Conservation (phyloP, 139 green algal genomes). For the Coccomyxa sp. region DNA sequence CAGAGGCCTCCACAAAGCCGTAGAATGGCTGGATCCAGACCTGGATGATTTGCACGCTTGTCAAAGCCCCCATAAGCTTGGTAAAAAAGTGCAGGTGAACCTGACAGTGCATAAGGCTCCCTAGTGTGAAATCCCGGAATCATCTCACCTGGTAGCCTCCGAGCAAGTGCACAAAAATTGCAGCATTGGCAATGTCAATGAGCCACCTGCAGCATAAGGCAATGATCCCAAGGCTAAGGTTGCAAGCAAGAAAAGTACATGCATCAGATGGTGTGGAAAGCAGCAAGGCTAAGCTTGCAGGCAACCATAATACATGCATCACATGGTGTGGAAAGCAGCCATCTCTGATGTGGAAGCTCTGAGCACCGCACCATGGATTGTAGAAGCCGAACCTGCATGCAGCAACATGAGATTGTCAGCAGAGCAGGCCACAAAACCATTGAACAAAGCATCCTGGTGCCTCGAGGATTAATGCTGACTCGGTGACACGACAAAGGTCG, state of each 20-base stretch:
- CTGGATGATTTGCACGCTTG: background rate
- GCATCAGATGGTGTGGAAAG: background rate
- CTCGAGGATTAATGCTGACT: too few relatives aligned
- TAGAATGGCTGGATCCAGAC: slow-evolving; percentile 2
- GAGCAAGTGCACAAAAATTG: slow-evolving; percentile 41
- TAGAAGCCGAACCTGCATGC: background rate
- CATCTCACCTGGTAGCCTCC: slow-evolving; percentile 19
- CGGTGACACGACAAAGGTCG: background rate
- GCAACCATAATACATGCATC: background rate
- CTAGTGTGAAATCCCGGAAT: background rate
- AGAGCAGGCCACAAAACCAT: too few relatives aligned
- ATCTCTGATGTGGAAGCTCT: background rate
- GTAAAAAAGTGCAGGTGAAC: background rate
- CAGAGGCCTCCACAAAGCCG: background rate
- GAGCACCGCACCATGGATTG: background rate
- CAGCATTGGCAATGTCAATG: slow-evolving; percentile 37
- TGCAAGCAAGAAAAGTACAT: background rate
- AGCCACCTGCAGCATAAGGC: slow-evolving; percentile 18
- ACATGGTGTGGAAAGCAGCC: background rate
- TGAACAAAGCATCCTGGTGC: too few relatives aligned
- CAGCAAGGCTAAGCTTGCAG: background rate
- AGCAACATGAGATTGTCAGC: too few relatives aligned
- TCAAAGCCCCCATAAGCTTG: background rate
- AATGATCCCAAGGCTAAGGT: background rate
- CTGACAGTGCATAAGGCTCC: background rate